Percentiles rank a stretch among this genome's conserved stretches.
Evolutionary conservation across 768 basidiomycete species (phyloP).

Genomic region (Russula sp.): DNA sequence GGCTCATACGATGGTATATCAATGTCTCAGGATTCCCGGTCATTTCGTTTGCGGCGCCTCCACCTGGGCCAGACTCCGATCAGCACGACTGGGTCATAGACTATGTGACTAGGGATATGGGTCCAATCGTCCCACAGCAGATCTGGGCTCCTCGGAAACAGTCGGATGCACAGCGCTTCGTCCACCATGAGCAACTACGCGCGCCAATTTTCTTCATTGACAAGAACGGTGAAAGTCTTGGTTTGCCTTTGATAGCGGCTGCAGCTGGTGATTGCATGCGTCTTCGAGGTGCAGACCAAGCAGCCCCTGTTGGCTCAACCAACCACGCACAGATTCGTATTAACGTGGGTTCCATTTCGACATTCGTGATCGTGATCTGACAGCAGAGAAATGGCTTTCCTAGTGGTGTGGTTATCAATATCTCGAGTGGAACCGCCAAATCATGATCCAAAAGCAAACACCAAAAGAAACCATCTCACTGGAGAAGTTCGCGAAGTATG

Average conservation of each 20-base stretch:
- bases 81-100: neutral
- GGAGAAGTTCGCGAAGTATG: constrained; percentile 7
- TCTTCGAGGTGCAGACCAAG: neutral
- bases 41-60: neutral
- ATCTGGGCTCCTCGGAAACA: neutral
- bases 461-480: neutral
- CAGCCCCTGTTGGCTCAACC: neutral
- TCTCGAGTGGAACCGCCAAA: constrained; percentile 1
- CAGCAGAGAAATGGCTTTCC: neutral
- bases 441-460: neutral
- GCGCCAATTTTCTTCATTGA: constrained; percentile 12
- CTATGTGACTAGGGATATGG: neutral
- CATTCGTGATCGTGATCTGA: neutral
- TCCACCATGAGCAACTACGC: neutral
- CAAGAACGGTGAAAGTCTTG: neutral
- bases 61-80: neutral
- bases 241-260: neutral
- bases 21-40: too few species aligned
- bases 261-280: neutral
- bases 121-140: constrained; percentile 1
- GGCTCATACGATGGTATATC: neutral
- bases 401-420: constrained; percentile 13
- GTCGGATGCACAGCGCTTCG: neutral
- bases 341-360: neutral
- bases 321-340: constrained; percentile 14